Conservation (phyloP, 2,329 filamentous ascomycete genomes). For the Botrytis squamosa region DNA sequence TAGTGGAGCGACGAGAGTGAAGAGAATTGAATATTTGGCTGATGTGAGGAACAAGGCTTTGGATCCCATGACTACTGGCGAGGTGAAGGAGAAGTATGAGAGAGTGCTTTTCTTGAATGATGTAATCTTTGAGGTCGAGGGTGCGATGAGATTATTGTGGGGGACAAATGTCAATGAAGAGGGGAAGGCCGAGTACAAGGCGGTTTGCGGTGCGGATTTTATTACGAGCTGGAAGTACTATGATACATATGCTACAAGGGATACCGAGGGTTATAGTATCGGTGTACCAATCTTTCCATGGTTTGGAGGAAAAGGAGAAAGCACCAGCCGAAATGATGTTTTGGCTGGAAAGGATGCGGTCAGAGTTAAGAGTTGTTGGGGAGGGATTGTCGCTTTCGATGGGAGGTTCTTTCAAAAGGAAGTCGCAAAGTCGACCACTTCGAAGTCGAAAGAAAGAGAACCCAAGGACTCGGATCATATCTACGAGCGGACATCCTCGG, state of each 20-base stretch:
- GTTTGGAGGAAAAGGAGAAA: constrained; percentile 55
- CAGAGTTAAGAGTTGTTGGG: constrained; percentile 72
- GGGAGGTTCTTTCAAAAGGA: constrained; percentile 54
- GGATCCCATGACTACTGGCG: constrained; percentile 54
- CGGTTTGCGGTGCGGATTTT: constrained; percentile 71
- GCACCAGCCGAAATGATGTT: constrained; percentile 60
- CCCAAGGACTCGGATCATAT: constrained; percentile 14
- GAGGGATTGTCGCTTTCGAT: constrained; percentile 70
- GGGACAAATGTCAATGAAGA: constrained; percentile 53
- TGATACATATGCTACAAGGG: constrained; percentile 71
- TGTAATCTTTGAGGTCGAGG: constrained; percentile 52
- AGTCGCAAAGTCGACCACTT: neutral
- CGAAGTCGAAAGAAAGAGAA: neutral
- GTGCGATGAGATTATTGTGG: constrained; percentile 60
- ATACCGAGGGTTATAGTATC: constrained; percentile 61
- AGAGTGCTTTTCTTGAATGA: constrained; percentile 68
- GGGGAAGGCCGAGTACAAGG: constrained; percentile 59
- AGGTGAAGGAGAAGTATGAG: constrained; percentile 47
- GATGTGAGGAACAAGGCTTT: constrained; percentile 71
- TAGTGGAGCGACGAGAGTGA: constrained; percentile 61
- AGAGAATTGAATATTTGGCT: constrained; percentile 72
- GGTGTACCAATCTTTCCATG: constrained; percentile 68
- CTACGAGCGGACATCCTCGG: constrained; percentile 21
- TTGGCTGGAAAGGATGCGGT: constrained; percentile 61
- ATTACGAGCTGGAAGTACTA: constrained; percentile 67